Percentiles rank a stretch among this genome's conserved stretches.
Evolutionary conservation across 345 rosid genomes (phyloP).

Genomic region (Adansonia digitata): DNA sequence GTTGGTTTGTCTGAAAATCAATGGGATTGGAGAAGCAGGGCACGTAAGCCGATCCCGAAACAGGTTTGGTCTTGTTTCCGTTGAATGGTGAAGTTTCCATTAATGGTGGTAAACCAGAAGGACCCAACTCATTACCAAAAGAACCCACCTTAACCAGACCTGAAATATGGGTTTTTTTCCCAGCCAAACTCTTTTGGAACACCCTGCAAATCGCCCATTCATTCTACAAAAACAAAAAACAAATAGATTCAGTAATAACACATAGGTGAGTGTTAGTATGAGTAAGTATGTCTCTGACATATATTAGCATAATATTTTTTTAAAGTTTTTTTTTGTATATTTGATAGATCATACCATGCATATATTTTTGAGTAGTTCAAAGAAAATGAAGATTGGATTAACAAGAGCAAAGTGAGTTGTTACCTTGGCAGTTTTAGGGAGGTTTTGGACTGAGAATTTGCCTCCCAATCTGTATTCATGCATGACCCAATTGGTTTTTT

Average conservation of each 20-base stretch:
- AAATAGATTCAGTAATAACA: background rate
- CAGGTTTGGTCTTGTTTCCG: conserved; percentile 25
- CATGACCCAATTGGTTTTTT: conserved; percentile 87
- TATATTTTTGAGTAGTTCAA: no score
- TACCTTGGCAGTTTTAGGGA: conserved; percentile 81
- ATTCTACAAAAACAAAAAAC: conserved; percentile 40
- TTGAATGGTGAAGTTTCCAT: conserved; percentile 44
- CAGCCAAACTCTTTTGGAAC: conserved; percentile 66
- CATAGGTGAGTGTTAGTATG: no score
- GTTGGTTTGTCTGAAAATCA: conserved; percentile 26
- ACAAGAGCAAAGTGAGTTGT: conserved; percentile 7
- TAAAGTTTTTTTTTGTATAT: no score
- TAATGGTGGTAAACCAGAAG: conserved; percentile 54
- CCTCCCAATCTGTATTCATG: conserved; percentile 89
- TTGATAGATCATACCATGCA: no score
- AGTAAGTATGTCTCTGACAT: no score
- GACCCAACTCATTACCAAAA: conserved; percentile 34
- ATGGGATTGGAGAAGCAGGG: conserved; percentile 70
- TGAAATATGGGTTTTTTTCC: conserved; percentile 65
- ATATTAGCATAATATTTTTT: no score
- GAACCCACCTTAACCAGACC: conserved; percentile 33
- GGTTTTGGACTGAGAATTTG: conserved; percentile 53
- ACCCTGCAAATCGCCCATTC: conserved; percentile 94
- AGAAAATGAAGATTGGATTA: no score
- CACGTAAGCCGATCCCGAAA: conserved; percentile 43